Percentiles rank a stretch among this genome's conserved stretches.
These are phyloP conservation scores for Ophiosphaerella narmari DNA, from an alignment of 2,329 filamentous ascomycete species.

Conservation along the genomic window DNA sequence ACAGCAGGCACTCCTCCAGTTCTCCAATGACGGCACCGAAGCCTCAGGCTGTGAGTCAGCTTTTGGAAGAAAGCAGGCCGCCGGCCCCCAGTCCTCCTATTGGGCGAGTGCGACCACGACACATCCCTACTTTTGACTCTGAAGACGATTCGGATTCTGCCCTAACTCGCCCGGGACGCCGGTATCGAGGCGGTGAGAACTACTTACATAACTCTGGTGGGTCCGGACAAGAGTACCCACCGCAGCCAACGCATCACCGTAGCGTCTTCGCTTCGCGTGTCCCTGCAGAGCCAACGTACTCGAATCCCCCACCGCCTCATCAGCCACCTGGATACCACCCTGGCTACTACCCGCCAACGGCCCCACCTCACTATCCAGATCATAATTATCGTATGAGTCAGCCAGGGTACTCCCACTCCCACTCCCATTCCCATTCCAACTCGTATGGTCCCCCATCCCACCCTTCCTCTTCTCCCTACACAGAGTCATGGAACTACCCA, in stretches of 20 bases:
- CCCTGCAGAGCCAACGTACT: slow-evolving; percentile 39
- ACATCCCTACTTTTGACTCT: slow-evolving; percentile 37
- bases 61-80: slow-evolving; percentile 38
- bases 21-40: slow-evolving; percentile 4
- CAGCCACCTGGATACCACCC: slow-evolving; percentile 57
- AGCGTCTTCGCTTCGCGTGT: slow-evolving; percentile 43
- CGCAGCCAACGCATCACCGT: slow-evolving; percentile 33
- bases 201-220: slow-evolving; percentile 31
- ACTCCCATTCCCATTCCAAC: slow-evolving; percentile 32
- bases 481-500: slow-evolving; percentile 42
- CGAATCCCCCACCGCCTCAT: slow-evolving; percentile 71
- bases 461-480: slow-evolving; percentile 43
- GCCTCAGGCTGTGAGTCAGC: slow-evolving; percentile 20
- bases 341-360: slow-evolving; percentile 41
- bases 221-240: slow-evolving; percentile 24
- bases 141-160: slow-evolving; percentile 40
- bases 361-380: slow-evolving; percentile 43
- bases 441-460: slow-evolving; percentile 43
- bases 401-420: slow-evolving; percentile 36
- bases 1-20: background rate
- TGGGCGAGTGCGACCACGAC: slow-evolving; percentile 33
- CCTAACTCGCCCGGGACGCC: slow-evolving; percentile 34
- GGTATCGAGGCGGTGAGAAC: slow-evolving; percentile 34
- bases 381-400: slow-evolving; percentile 43
- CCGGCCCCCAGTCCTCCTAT: slow-evolving; percentile 43